These are phyloP conservation scores for Trichoderma sp. DNA, from an alignment of 2,329 filamentous ascomycete species.

Conservation along the genomic window DNA sequence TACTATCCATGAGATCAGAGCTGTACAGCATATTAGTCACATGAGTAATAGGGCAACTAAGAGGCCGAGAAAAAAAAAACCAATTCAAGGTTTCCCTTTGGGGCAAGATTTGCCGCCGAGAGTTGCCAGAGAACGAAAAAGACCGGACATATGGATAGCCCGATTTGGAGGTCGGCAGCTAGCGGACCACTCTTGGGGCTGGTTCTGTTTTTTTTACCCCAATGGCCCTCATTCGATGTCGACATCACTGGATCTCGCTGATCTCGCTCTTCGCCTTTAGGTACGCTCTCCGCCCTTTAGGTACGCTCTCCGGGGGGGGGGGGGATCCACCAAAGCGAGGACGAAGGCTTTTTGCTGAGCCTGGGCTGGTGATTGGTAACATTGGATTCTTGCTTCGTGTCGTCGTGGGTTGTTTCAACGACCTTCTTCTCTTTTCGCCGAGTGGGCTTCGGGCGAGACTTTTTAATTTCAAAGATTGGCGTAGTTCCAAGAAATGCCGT, in stretches of 20 bases:
- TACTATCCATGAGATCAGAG: not conserved
- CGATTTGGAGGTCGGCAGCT: not conserved
- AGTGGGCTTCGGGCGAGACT: not conserved
- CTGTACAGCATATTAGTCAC: not conserved
- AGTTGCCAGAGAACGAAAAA: not conserved
- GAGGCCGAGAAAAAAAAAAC: not conserved
- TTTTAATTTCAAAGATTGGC: not conserved
- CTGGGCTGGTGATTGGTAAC: not conserved
- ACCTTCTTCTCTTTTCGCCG: not conserved
- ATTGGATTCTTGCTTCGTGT: not conserved
- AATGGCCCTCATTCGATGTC: not conserved
- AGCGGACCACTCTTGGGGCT: not conserved
- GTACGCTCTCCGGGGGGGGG: not conserved
- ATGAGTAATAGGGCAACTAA: not conserved
- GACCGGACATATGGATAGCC: not conserved
- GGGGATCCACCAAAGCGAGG: constrained; percentile 2
- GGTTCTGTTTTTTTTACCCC: not conserved
- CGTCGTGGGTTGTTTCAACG: not conserved
- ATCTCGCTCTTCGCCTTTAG: constrained; percentile 11
- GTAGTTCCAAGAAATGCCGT: not conserved
- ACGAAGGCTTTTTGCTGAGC: not conserved
- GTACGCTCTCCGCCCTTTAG: not conserved
- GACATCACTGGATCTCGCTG: not conserved
- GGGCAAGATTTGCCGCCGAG: not conserved
- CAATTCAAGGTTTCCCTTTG: not conserved